Conservation (phyloP, 129 eudicot genomes). For the Centella asiatica region DNA sequence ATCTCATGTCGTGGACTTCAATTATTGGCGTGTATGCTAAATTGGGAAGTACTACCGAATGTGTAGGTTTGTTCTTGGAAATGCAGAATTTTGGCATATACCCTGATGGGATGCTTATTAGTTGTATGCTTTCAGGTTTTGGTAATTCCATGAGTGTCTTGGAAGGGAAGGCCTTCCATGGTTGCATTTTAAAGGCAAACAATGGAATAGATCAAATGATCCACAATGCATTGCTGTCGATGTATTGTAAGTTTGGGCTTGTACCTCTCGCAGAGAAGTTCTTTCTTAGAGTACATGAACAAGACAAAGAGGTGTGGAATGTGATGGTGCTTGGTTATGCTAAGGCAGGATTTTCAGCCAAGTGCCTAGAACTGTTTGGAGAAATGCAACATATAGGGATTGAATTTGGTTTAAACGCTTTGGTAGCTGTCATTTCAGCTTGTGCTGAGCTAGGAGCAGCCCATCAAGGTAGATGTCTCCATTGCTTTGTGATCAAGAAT, state of each 20-base stretch:
- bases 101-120: constrained; percentile 60
- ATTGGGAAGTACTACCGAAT: constrained; percentile 28
- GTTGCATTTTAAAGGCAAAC: constrained; percentile 46
- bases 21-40: constrained; percentile 51
- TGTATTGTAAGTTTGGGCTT: constrained; percentile 66
- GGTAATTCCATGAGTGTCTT: constrained; percentile 29
- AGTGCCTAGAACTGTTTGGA: constrained; percentile 43
- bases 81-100: constrained; percentile 44
- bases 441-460: constrained; percentile 37
- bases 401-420: constrained; percentile 34
- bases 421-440: constrained; percentile 52
- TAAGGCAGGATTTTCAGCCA: constrained; percentile 36
- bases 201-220: constrained; percentile 34
- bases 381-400: constrained; percentile 47
- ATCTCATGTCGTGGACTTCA: constrained; percentile 67
- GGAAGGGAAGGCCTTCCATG: constrained; percentile 73
- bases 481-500: constrained; percentile 43
- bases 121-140: constrained; percentile 60
- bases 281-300: constrained; percentile 25
- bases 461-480: constrained; percentile 47
- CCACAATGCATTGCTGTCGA: constrained; percentile 44
- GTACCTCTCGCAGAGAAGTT: constrained; percentile 41
- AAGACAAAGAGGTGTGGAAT: constrained; percentile 46
- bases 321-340: constrained; percentile 49
- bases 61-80: constrained; percentile 35